phyloP scores from a whole-genome alignment of 768 basidiomycete genomes.

The Russula sp. region DNA sequence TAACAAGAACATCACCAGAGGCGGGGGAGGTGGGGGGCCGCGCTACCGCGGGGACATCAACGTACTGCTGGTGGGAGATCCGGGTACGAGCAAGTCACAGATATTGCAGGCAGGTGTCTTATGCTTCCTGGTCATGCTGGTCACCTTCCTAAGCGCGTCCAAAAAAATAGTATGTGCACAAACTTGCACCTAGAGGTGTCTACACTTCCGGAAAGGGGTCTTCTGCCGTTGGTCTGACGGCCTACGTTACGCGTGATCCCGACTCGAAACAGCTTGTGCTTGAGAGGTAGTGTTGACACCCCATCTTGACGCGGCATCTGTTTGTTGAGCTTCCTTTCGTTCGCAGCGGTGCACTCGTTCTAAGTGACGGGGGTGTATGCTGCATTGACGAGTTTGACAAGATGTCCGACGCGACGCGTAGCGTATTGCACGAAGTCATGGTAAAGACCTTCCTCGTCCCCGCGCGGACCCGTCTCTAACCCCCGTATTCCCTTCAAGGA shows the following conservation, averaged over 20 bases:
- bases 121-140: not conserved
- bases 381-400: slow-evolving; percentile 99
- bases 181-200: slow-evolving; percentile 95
- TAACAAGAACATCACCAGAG: slow-evolving; percentile 89
- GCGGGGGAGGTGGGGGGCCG: slow-evolving; percentile 93
- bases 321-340: not conserved
- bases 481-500: slow-evolving; percentile 46
- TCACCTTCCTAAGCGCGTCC: slow-evolving; percentile 6
- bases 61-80: slow-evolving; percentile 93
- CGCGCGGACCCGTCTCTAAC: not conserved
- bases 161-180: slow-evolving; percentile 82
- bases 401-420: slow-evolving; percentile 96
- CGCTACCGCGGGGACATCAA: slow-evolving; percentile 98
- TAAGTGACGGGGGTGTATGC: slow-evolving; percentile 95
- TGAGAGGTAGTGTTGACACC: slow-evolving; percentile 59
- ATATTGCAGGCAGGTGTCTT: slow-evolving; percentile 66
- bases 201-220: slow-evolving; percentile 98
- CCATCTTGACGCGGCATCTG: not conserved
- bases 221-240: slow-evolving; percentile 96
- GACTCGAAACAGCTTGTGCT: slow-evolving; percentile 97
- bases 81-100: slow-evolving; percentile 95
- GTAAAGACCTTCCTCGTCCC: slow-evolving; percentile 35
- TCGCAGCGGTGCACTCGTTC: slow-evolving; percentile 80
- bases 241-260: slow-evolving; percentile 96
- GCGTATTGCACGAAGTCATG: slow-evolving; percentile 99